phyloP scores from a whole-genome alignment of 2,329 filamentous ascomycete species.

The Eutypella sp. region DNA sequence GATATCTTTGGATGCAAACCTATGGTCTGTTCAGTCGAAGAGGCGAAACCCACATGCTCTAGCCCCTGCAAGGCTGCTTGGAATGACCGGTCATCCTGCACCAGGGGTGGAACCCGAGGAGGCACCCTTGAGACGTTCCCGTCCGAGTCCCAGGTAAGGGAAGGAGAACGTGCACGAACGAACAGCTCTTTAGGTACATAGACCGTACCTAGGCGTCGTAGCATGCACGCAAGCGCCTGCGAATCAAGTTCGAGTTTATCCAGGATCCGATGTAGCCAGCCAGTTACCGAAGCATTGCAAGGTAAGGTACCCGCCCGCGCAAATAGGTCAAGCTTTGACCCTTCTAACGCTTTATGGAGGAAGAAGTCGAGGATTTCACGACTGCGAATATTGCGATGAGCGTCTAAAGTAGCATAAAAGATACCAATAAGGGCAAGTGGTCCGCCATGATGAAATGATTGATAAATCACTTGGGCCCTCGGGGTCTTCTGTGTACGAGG shows the following conservation, averaged over 20 bases:
- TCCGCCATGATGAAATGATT: constrained; percentile 2
- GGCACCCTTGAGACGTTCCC: no score
- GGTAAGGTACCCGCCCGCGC: constrained; percentile 3
- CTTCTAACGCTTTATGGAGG: not conserved
- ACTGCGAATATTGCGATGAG: constrained; percentile 3
- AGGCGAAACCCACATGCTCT: no score
- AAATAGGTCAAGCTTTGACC: constrained; percentile 3
- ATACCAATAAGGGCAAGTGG: constrained; percentile 3
- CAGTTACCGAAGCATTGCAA: constrained; percentile 1
- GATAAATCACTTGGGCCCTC: constrained; percentile 1
- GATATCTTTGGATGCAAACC: no score
- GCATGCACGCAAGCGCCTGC: constrained; percentile 3
- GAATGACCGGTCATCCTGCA: no score
- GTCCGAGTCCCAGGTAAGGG: no score
- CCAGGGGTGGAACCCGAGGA: no score
- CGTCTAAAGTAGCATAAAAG: constrained; percentile 8
- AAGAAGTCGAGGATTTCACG: constrained; percentile 6
- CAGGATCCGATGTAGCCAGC: constrained; percentile 3
- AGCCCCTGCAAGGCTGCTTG: no score
- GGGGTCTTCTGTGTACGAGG: constrained; percentile 1
- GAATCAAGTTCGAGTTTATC: not conserved
- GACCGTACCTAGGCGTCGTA: constrained; percentile 4
- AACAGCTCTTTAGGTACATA: no score
- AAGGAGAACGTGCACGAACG: no score
- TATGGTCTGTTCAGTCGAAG: no score